Base-by-base conservation (phyloP, 2,329 filamentous ascomycete genomes). In the Pseudogymnoascus sp. region DNA sequence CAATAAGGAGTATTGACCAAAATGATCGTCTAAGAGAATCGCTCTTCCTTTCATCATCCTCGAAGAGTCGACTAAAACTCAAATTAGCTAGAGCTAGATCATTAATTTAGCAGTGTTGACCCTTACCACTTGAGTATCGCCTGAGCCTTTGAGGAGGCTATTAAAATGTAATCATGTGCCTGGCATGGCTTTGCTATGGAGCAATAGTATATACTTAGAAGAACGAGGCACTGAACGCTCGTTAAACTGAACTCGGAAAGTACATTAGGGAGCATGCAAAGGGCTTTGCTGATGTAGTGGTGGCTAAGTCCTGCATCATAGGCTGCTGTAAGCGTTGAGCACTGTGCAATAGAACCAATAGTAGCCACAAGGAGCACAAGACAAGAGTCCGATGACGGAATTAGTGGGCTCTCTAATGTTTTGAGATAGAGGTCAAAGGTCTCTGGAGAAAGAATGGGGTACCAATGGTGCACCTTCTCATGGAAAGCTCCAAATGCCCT, bases 121-220 rank as follows among this genome's bases (percentile, higher is more conserved):
- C 45, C 39, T 29, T 33, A 63, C 63, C 64, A 64, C 61, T 65
- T 65, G 31, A 71, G 66, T 7, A 72, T 59, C 58, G 69, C 71
- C 60, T 71, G 69, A 5, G 69, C 67, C 62, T 71, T 71, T 55
- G 65, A 69, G 2, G 70, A 71, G 4, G 71, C 70, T 8, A 71
- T 67, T 58, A 71, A 48, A 35, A 66, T 66, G 48, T 71, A 72
- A 39, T 72, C 70, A 62, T 72, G 67, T 1, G 71, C 71, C 58
- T 72, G 69, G 42, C 69, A 70, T 10, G 70, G 71, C 42, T 66
- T 68, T 8, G 65, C 61, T 8, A 70, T 62, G 42, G 65, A 69
- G 61, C 65, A 66, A 58, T 72, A 69, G 64, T 72, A 71, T 48
- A 72, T 62, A 35, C 65, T 66, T 13, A 70, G 55, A 4, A 70